Evolutionary conservation across 768 basidiomycete genomes (phyloP), one percentile per base, ranked within the genome.

Genomic region (Auriscalpium microsporum): DNA sequence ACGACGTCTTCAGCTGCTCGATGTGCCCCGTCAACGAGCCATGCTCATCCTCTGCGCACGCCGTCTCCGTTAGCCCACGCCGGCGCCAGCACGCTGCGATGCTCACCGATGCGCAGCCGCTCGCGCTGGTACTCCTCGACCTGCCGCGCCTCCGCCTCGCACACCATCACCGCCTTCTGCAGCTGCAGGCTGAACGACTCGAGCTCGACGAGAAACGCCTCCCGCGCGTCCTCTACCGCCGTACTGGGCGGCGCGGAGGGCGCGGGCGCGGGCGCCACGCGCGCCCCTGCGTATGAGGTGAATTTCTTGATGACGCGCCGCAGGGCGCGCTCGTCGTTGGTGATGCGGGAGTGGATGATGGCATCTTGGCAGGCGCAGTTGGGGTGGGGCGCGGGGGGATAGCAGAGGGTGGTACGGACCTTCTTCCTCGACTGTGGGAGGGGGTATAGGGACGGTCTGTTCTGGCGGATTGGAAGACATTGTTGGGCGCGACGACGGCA

Each of bases 81-180:
- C 28, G 28, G 28, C 28, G 7, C 28, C 28, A 28, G 5, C 28
- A 28, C 2, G 28, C 28, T 5, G 28, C 28, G 28, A 28, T 2
- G 74, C 81, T 46, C 65, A 87, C 90, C 87, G 64, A 91, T 87
- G 58, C 80, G 71, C 61, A 80, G 76, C 48, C 80, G 78, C 63
- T 90, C 88, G 45, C 78, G 74, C 62, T 89, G 79, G 65, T 93
- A 93, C 67, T 90, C 85, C 63, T 89, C 83, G 1, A 91, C 90
- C 70, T 93, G 89, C 63, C 90, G 76, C 52, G 81, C 79, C 72
- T 93, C 90, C 8, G 90, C 91, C 65, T 91, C 85, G 63, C 88
- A 91, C 46, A 90, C 83, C 82, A 92, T 87, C 37, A 76, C 73
- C 60, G 81, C 86, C 71, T 92, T 93, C 72, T 84, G 81, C 61